Percentiles rank a stretch among this genome's conserved stretches.
Evolutionary conservation across 1,284 basidiomycete genomes (phyloP).

Genomic region (Quambalaria eucalypti): DNA sequence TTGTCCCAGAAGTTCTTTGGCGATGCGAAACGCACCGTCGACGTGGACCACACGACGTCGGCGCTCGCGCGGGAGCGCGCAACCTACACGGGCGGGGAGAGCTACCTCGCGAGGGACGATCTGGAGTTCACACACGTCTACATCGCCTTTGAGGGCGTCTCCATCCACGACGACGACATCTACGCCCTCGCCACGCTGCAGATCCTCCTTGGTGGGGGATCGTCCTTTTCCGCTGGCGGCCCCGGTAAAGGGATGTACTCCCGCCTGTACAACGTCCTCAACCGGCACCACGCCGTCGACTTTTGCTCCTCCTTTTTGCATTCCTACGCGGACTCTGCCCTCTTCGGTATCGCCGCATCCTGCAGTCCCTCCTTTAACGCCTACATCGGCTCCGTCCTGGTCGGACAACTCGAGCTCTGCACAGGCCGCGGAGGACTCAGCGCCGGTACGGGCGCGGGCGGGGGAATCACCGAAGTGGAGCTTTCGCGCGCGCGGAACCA

Average conservation of each 20-base stretch:
- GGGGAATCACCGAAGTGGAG: slow-evolving; percentile 60
- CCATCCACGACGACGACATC: slow-evolving; percentile 86
- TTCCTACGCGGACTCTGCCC: slow-evolving; percentile 86
- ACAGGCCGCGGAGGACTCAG: slow-evolving; percentile 12
- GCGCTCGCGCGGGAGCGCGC: slow-evolving; percentile 52
- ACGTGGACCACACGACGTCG: not conserved
- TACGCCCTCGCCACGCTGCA: slow-evolving; percentile 91
- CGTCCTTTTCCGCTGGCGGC: slow-evolving; percentile 87
- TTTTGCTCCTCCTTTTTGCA: slow-evolving; percentile 97
- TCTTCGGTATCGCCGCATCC: slow-evolving; percentile 88
- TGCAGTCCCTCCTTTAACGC: slow-evolving; percentile 63
- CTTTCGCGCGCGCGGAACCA: slow-evolving; percentile 87
- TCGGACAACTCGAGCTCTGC: slow-evolving; percentile 60
- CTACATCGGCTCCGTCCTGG: slow-evolving; percentile 71
- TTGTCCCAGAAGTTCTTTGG: slow-evolving; percentile 76
- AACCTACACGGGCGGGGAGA: slow-evolving; percentile 72
- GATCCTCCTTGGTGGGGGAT: slow-evolving; percentile 86
- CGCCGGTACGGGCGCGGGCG: slow-evolving; percentile 8
- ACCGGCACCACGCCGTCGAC: slow-evolving; percentile 86
- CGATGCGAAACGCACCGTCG: slow-evolving; percentile 45
- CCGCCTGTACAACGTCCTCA: slow-evolving; percentile 88
- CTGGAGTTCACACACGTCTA: slow-evolving; percentile 88
- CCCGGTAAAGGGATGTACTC: slow-evolving; percentile 99
- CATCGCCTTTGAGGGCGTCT: slow-evolving; percentile 81
- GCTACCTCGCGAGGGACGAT: slow-evolving; percentile 57